Conservation (phyloP, 208 protist genomes). For the Leishmania major region DNA sequence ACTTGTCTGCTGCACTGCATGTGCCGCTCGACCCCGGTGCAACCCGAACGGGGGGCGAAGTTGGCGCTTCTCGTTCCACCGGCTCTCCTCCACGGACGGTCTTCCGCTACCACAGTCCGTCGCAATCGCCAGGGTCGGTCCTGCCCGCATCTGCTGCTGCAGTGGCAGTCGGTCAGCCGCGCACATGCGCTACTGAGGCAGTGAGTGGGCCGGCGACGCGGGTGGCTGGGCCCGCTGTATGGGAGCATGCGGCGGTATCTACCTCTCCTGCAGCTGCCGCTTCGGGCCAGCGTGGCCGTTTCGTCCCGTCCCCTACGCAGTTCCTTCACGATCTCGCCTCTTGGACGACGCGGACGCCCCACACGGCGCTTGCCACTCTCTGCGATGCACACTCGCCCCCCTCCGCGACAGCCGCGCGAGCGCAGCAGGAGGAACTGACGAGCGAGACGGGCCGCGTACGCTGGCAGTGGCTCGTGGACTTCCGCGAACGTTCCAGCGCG, state of each 20-base stretch:
- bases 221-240: not conserved
- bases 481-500: slow-evolving; percentile 53
- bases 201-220: not conserved
- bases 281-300: not conserved
- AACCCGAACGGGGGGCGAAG: not conserved
- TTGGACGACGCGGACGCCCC: not conserved
- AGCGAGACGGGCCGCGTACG: slow-evolving; percentile 7
- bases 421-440: slow-evolving; percentile 14
- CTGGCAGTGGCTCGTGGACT: slow-evolving; percentile 77
- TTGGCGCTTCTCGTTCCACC: not conserved
- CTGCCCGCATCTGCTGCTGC: slow-evolving; percentile 5
- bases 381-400: not conserved
- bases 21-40: not conserved
- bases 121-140: not conserved
- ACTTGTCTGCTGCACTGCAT: not conserved
- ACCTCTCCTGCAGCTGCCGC: not conserved
- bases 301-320: slow-evolving; percentile 30
- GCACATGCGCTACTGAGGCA: not conserved
- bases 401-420: not conserved
- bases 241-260: not conserved
- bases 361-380: not conserved
- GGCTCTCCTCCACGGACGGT: slow-evolving; percentile 40
- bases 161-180: not conserved
- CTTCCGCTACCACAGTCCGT: slow-evolving; percentile 39
- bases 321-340: slow-evolving; percentile 26